These are phyloP conservation scores for Aspergillus brasiliensis DNA, from an alignment of 2,329 filamentous ascomycete genomes.

Conservation along the genomic window DNA sequence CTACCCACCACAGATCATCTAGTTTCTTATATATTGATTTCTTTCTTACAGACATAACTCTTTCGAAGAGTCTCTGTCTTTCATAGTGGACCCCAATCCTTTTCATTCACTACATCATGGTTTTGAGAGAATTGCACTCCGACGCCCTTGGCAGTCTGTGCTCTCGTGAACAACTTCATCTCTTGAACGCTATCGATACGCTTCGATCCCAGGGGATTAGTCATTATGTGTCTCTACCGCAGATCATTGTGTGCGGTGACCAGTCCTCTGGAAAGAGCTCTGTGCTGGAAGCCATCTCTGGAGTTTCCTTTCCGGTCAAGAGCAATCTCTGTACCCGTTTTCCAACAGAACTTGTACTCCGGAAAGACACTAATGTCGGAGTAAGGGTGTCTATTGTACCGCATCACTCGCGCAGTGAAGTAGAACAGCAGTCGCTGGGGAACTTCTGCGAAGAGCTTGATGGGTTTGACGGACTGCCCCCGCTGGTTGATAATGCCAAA, in stretches of 20 bases:
- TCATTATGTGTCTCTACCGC: constrained; percentile 55
- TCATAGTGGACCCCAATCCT: too few relatives aligned
- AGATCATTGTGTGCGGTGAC: constrained; percentile 66
- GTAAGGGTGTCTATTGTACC: constrained; percentile 36
- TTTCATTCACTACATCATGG: constrained; percentile 11
- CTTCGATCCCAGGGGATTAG: constrained; percentile 56
- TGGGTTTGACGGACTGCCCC: constrained; percentile 20
- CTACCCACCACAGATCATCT: too few relatives aligned
- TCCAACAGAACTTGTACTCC: constrained; percentile 61
- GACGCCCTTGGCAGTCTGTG: constrained; percentile 17
- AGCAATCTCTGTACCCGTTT: constrained; percentile 65
- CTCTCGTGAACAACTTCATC: constrained; percentile 55
- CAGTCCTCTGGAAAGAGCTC: constrained; percentile 67
- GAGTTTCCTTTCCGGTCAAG: constrained; percentile 62
- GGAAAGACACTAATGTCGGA: constrained; percentile 26
- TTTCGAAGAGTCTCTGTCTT: too few relatives aligned
- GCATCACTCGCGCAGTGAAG: constrained; percentile 38
- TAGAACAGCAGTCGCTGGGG: constrained; percentile 15
- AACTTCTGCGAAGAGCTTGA: constrained; percentile 18
- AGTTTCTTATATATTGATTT: too few relatives aligned
- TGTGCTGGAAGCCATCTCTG: constrained; percentile 61
- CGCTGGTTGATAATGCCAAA: constrained; percentile 29
- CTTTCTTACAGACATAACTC: too few relatives aligned
- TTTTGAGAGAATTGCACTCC: constrained; percentile 17
- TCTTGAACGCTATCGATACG: constrained; percentile 61